Percentiles rank a stretch among this genome's conserved stretches.
Conservation (phyloP, 73 alveolate genomes). For the Urostyla sp. region DNA sequence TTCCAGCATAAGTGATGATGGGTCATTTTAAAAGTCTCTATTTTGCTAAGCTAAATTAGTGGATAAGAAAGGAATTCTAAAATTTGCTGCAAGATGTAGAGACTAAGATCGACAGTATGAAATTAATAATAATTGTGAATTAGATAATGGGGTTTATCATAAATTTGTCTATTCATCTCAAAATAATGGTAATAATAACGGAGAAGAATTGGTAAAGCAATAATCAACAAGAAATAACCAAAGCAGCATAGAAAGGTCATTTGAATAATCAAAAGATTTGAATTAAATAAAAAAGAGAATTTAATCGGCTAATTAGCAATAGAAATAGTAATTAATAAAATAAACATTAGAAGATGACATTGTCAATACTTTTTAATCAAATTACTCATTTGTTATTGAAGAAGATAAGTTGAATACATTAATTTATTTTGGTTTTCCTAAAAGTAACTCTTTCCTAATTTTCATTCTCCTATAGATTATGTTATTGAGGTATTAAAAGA, state of each 20-base stretch:
- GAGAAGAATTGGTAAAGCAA: conserved; percentile 3
- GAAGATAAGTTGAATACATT: conserved; percentile 16
- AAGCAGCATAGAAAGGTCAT: conserved; percentile 18
- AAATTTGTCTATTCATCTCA: conserved; percentile 33
- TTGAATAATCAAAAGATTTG: conserved; percentile 30
- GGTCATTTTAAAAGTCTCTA: background rate
- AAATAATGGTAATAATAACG: background rate
- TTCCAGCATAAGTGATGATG: conserved; percentile 69
- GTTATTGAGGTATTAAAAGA: conserved; percentile 20
- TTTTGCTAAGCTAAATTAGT: conserved; percentile 32
- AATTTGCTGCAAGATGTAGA: conserved; percentile 76
- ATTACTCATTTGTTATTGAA: conserved; percentile 46
- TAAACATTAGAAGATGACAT: background rate
- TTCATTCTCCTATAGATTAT: too few relatives aligned
- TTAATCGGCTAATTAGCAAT: conserved; percentile 27
- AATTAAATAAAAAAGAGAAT: conserved; percentile 11
- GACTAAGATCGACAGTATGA: conserved; percentile 81
- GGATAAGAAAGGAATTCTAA: conserved; percentile 69
- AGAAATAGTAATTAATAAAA: background rate
- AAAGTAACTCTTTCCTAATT: too few relatives aligned
- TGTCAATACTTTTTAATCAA: conserved; percentile 14
- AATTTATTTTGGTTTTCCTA: conserved; percentile 57
- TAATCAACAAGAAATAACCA: conserved; percentile 39
- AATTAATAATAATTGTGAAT: conserved; percentile 80
- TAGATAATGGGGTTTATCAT: conserved; percentile 81